Base-by-base conservation (phyloP, 1,139 yeast genomes). In the Magnusiomyces clavatus region DNA sequence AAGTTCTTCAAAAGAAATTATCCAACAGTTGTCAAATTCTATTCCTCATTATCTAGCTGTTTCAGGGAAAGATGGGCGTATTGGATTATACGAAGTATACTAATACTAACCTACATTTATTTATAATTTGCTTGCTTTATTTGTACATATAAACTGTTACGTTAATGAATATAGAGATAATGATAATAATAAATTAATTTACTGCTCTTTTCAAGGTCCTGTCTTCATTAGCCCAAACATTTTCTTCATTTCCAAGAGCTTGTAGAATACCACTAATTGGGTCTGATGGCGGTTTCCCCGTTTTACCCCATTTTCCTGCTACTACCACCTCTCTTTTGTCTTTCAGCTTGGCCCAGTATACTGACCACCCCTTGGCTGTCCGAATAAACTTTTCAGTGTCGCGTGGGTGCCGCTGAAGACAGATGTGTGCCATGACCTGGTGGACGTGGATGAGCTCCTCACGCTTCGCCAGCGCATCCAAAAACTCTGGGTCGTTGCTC, bases 31-130 rank as follows among this genome's bases (percentile, higher is more conserved):
- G 13, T 2, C 40, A 16, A 6, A 29, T 16, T 12, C 19, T 4
- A 3, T 43, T 20, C 44, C 56, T 16, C 65, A 66, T 48, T 65
- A 66, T 64, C 56, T 71, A 0, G 73, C 72, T 1, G 68, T 64
- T 2, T 73, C 68, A 3, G 68, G 70, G 3, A 70, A 69, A 51
- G 71, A 70, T 46, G 71, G 72, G 11, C 61, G 72, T 5, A 64
- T 71, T 2, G 64, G 61, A 8, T 51, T 71, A 42, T 68, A 62
- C 56, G 56, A 63, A 12, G 49, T 65, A 6, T 65, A 64, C 52
- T 67, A 54, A 56, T 34, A 14, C 6, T n/a, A n/a, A n/a, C n/a
- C n/a, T n/a, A n/a, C n/a, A n/a, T n/a, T n/a, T n/a, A n/a, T n/a
- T n/a, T n/a, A n/a, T n/a, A n/a, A n/a, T n/a, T n/a, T n/a, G n/a